Evolutionary conservation across 2,329 filamentous ascomycete species (phyloP), one percentile per base, ranked within the genome.

Genomic region (Colletotrichum sublineola): DNA sequence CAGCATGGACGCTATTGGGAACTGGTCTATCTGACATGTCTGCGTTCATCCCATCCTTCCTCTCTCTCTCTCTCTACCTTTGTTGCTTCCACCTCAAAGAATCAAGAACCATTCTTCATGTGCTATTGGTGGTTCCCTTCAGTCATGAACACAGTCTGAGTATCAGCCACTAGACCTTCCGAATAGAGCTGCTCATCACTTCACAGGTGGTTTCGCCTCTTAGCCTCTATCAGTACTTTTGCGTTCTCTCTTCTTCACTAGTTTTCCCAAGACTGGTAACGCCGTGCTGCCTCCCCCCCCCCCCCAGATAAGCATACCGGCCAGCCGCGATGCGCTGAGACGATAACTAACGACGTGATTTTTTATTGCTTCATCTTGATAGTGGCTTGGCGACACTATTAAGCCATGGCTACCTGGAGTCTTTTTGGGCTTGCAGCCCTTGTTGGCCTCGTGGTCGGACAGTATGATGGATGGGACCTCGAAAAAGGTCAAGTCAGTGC

Each of bases 401-500:
- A 42, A 36, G 46, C n/a, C 15, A 29, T 73, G 65, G 36, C 20
- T 50, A 8, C 2, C 14, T n/a, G 65, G 38, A n/a, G 5, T n/a
- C 62, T 18, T 36, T 77, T 77, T 53, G 71, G 81, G 57, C 57
- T 77, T 69, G 78, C 79, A 71, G 75, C 75, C 68, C 75, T 76
- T 44, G 77, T 76, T 56, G 78, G 77, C 55, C 66, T 79, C 40
- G 81, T 75, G 53, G 55, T 75, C 42, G 86, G 83, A 24, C 87
- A 88, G 71, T 80, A 83, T 78, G 77, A 83, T 65, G 79, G 80
- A 80, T 91, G 89, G 89, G 65, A 70, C 15, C 70, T 76, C n/a
- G 56, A 79, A 1, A 79, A 81, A 20, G 65, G 31, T 48, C 87
- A 92, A 78, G 80, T 89, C 65, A 90, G 88, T 76, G 84, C 87